These are phyloP conservation scores for Biscogniauxia sp. DNA, from an alignment of 2,329 filamentous ascomycete species.

Conservation along the genomic window DNA sequence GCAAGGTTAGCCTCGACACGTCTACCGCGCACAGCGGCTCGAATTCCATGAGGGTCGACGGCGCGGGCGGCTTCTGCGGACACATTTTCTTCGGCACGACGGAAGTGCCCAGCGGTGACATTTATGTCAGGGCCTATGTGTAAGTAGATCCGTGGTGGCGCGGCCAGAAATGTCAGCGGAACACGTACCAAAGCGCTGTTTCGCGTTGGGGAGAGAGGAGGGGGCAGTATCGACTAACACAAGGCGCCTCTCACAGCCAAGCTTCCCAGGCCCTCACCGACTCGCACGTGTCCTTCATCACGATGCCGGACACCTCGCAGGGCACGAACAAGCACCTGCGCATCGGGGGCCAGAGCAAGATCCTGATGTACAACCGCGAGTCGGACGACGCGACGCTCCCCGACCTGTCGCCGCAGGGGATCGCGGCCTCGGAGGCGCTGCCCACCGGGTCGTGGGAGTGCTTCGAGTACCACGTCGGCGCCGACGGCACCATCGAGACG, in stretches of 20 bases:
- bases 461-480: constrained; percentile 59
- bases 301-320: constrained; percentile 58
- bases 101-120: constrained; percentile 52
- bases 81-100: constrained; percentile 62
- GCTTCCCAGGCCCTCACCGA: constrained; percentile 55
- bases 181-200: neutral
- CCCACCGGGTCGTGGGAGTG: constrained; percentile 54
- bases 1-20: constrained; percentile 54
- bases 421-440: constrained; percentile 51
- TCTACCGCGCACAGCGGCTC: constrained; percentile 54
- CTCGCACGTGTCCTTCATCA: constrained; percentile 62
- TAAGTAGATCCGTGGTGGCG: constrained; percentile 37
- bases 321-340: constrained; percentile 58
- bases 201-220: too few relatives aligned
- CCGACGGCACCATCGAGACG: constrained; percentile 58
- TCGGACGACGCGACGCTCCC: constrained; percentile 61
- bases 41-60: constrained; percentile 53
- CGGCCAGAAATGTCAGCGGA: constrained; percentile 7
- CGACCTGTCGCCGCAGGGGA: constrained; percentile 57
- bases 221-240: constrained; percentile 14
- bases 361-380: constrained; percentile 65
- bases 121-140: constrained; percentile 57
- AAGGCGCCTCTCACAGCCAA: constrained; percentile 41
- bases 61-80: constrained; percentile 53
- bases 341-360: constrained; percentile 58